Percentiles rank a stretch among this genome's conserved stretches.
Evolutionary conservation across 2,329 filamentous ascomycete genomes (phyloP).

Genomic region (Pseudogymnoascus sp.): DNA sequence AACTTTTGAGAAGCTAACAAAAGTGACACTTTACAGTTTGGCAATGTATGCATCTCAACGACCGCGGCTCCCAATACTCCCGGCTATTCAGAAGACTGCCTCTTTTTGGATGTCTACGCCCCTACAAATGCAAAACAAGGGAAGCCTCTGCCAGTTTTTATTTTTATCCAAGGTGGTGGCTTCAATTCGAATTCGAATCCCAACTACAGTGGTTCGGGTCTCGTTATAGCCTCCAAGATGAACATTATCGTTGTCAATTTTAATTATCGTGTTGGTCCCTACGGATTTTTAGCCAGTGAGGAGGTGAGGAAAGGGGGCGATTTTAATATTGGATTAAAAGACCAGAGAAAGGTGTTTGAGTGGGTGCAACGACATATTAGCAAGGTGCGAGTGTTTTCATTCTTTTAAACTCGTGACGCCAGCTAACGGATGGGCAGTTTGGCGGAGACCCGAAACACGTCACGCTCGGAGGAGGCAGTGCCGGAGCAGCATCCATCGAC

Average conservation of each 20-base stretch:
- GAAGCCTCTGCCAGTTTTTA: slow-evolving; percentile 53
- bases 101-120: slow-evolving; percentile 60
- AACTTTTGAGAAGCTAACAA: not conserved
- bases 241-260: slow-evolving; percentile 63
- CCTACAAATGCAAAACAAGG: slow-evolving; percentile 42
- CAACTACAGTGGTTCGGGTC: slow-evolving; percentile 52
- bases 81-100: slow-evolving; percentile 55
- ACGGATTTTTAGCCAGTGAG: slow-evolving; percentile 60
- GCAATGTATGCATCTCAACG: slow-evolving; percentile 20
- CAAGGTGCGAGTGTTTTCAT: slow-evolving; percentile 27
- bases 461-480: slow-evolving; percentile 60
- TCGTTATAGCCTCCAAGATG: slow-evolving; percentile 51
- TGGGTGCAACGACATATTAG: slow-evolving; percentile 63
- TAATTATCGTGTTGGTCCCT: slow-evolving; percentile 71
- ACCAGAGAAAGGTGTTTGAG: slow-evolving; percentile 61
- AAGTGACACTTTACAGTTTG: slow-evolving; percentile 16
- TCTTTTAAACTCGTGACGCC: not conserved
- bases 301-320: slow-evolving; percentile 44
- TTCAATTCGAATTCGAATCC: slow-evolving; percentile 44
- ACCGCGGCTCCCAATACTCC: slow-evolving; percentile 19
- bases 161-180: slow-evolving; percentile 53
- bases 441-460: slow-evolving; percentile 64
- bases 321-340: slow-evolving; percentile 62
- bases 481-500: slow-evolving; percentile 59
- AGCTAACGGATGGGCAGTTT: slow-evolving; percentile 40